These are phyloP conservation scores for Brassica rapa DNA, from an alignment of 345 rosid species.

Conservation along the genomic window DNA sequence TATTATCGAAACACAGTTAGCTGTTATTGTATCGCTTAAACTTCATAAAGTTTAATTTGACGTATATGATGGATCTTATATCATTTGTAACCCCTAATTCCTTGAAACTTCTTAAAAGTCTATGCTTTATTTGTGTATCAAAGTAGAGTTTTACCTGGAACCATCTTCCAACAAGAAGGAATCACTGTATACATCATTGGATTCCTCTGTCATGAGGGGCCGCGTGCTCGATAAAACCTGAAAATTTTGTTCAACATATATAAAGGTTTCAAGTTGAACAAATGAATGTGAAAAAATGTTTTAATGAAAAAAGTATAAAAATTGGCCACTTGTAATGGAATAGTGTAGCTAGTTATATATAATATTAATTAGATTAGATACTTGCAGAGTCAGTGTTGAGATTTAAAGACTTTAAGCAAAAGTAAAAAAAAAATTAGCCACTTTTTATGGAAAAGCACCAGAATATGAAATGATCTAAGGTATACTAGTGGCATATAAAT, in stretches of 20 bases:
- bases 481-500: no score
- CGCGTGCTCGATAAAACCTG: slow-evolving; percentile 98
- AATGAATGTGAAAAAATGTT: no score
- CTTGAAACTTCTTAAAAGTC: not conserved
- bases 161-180: slow-evolving; percentile 91
- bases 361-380: no score
- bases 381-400: no score
- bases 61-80: not conserved
- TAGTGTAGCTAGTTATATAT: no score
- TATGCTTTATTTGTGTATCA: not conserved
- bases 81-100: not conserved
- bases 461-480: no score
- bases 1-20: not conserved
- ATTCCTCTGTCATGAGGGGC: slow-evolving; percentile 92
- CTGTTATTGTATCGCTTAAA: not conserved
- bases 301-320: no score
- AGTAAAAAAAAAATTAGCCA: no score
- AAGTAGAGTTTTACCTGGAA: slow-evolving; percentile 58
- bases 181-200: slow-evolving; percentile 72
- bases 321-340: no score
- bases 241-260: slow-evolving; percentile 14
- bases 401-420: no score
- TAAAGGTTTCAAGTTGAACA: slow-evolving; percentile 11
- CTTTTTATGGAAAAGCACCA: no score
- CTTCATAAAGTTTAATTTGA: not conserved